These are phyloP conservation scores for Trichomonascus vanleenenianus DNA, from an alignment of 805 yeast genomes.

Conservation along the genomic window DNA sequence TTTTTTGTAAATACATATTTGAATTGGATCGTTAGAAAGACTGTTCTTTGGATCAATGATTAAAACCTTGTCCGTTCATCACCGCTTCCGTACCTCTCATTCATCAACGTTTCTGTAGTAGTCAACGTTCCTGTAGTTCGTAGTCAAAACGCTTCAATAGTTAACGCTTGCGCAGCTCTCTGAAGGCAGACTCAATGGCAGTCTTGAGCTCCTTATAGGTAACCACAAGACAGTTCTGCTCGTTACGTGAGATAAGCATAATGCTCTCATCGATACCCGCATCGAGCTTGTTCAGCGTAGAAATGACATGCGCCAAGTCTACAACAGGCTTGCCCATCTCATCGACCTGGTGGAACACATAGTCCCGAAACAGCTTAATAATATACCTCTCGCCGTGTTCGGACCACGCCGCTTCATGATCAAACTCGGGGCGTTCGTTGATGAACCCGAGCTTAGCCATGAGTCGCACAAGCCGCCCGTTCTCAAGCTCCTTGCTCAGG, in stretches of 20 bases:
- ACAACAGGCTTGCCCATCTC: slow-evolving; percentile 68
- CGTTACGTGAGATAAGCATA: slow-evolving; percentile 75
- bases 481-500: slow-evolving; percentile 71
- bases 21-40: background rate
- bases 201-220: slow-evolving; percentile 73
- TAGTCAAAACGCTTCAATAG: too few species aligned
- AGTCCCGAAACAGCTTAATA: slow-evolving; percentile 68
- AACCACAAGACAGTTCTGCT: slow-evolving; percentile 74
- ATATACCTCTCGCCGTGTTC: slow-evolving; percentile 72
- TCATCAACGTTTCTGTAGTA: too few species aligned
- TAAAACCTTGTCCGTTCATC: too few species aligned
- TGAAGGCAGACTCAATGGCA: slow-evolving; percentile 60
- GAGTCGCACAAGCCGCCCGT: slow-evolving; percentile 76
- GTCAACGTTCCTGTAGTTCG: too few species aligned
- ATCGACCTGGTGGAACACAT: slow-evolving; percentile 77
- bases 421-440: slow-evolving; percentile 62
- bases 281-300: slow-evolving; percentile 79
- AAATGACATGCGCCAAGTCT: slow-evolving; percentile 75
- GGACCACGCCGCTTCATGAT: slow-evolving; percentile 52
- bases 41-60: background rate
- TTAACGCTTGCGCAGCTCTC: slow-evolving; percentile 40
- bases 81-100: too few species aligned
- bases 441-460: slow-evolving; percentile 75
- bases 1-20: background rate
- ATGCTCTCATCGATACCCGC: slow-evolving; percentile 84